Conservation (phyloP, 495 filamentous ascomycete species). For the Pyrenula massariospora region DNA sequence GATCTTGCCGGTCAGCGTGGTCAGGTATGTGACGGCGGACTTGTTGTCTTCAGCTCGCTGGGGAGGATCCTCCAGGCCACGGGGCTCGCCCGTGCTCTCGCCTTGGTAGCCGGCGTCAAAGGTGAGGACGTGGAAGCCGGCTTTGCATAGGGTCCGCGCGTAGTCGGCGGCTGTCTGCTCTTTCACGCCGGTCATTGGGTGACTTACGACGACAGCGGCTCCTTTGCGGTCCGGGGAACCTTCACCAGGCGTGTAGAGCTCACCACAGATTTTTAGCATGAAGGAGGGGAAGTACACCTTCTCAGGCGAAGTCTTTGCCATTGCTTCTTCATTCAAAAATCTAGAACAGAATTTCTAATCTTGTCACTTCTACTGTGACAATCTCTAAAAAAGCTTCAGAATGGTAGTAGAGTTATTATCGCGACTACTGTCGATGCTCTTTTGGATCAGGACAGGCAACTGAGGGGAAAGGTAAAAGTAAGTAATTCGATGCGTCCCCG, state of each 20-base stretch:
- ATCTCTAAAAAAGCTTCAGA: no score
- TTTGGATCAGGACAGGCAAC: no score
- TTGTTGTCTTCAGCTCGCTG: slow-evolving; percentile 27
- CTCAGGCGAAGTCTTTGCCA: slow-evolving; percentile 8
- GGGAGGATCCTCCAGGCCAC: slow-evolving; percentile 22
- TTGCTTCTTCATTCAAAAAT: no score
- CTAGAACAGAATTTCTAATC: no score
- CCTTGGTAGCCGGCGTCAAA: slow-evolving; percentile 30
- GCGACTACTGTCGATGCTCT: no score
- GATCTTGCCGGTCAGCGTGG: slow-evolving; percentile 12
- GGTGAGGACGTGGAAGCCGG: slow-evolving; percentile 20
- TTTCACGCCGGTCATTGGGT: slow-evolving; percentile 24
- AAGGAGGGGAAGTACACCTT: slow-evolving; percentile 11
- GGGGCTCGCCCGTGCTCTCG: slow-evolving; percentile 20
- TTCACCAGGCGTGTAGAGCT: slow-evolving; percentile 9
- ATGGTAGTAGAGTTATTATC: no score
- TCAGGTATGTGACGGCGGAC: slow-evolving; percentile 22
- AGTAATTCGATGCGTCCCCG: no score
- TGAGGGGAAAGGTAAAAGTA: no score
- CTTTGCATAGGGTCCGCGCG: slow-evolving; percentile 15
- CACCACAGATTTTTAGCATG: slow-evolving; percentile 4
- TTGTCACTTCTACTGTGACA: no score
- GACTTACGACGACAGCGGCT: slow-evolving; percentile 22
- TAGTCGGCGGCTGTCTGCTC: slow-evolving; percentile 25
- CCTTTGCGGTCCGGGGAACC: slow-evolving; percentile 11